These are phyloP conservation scores for Periconia sp. DNA, from an alignment of 2,329 filamentous ascomycete genomes.

Conservation along the genomic window DNA sequence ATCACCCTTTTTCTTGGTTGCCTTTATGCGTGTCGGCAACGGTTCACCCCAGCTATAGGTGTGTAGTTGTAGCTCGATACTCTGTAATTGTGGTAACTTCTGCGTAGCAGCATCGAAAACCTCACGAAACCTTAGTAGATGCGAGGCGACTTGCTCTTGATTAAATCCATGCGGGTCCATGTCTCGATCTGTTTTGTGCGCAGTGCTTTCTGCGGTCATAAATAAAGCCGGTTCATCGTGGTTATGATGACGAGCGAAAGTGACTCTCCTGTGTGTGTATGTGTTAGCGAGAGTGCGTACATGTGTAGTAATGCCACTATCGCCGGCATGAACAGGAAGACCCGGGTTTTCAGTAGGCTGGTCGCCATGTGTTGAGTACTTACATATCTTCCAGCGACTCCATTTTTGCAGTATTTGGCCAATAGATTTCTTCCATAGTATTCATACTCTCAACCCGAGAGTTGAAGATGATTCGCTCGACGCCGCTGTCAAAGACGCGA, in stretches of 20 bases:
- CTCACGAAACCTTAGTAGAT: slow-evolving; percentile 14
- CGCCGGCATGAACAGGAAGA: too few relatives aligned
- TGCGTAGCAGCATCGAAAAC: slow-evolving; percentile 6
- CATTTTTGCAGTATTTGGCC: slow-evolving; percentile 6
- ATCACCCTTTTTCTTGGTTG: slow-evolving; percentile 8
- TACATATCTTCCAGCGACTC: not conserved
- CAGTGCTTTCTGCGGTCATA: slow-evolving; percentile 8
- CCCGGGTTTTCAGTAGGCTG: too few relatives aligned
- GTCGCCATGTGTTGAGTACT: not conserved
- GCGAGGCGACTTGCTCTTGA: not conserved
- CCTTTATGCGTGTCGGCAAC: slow-evolving; percentile 2
- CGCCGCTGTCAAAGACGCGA: slow-evolving; percentile 10
- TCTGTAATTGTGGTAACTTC: slow-evolving; percentile 10
- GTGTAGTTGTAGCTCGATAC: slow-evolving; percentile 13
- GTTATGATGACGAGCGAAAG: not conserved
- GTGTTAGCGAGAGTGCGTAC: not conserved
- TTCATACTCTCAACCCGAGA: not conserved
- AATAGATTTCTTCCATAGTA: slow-evolving; percentile 8
- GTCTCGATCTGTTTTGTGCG: slow-evolving; percentile 3
- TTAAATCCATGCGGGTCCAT: not conserved
- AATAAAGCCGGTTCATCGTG: slow-evolving; percentile 2
- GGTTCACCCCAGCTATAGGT: slow-evolving; percentile 4
- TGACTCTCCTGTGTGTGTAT: not conserved
- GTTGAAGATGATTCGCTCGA: slow-evolving; percentile 9
- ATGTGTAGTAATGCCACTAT: not conserved